Base-by-base conservation (phyloP, 768 basidiomycete species). In the Bullera alba region DNA sequence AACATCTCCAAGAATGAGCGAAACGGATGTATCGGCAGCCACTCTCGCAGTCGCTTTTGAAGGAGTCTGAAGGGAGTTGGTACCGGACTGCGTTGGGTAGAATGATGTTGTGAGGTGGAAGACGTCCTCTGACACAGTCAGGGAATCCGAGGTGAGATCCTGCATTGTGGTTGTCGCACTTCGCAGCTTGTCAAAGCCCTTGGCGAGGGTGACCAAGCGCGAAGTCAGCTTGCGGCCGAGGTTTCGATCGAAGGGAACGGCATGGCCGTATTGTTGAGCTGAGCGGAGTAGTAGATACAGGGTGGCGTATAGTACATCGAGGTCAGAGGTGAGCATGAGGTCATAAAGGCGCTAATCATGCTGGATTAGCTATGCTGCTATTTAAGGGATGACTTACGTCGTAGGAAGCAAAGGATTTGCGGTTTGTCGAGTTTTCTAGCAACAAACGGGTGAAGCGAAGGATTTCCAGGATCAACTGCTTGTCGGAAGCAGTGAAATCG, bases 391-490 rank as follows among this genome's bases (percentile, higher is more conserved):
- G 6, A 77, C 90, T 74, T 74, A 97, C 93, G 71, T 99, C 95
- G 73, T 95, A 99, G 3, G 90, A 93, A 53, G 81, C 83, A 75
- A 85, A 99, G 51, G 91, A 86, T 77, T 96, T 97, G 65, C 95
- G 78, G 70, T 93, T 97, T 34, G 95, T 99, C 41, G 91, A 93
- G 72, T 96, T 95, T 75, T 97, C 95, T 64, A 99, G 77, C 45
- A 99, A 75, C 32, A 97, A 75, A 55, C 87, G 80, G 75, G 90
- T 83, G 58, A 99, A 91, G 58, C 83, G 79, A 54, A 99, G 80
- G 58, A 99, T 84, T 69, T 86, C 83, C 55, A 83, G 81, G 12
- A 96, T 70, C 2, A 81, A 76, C 50, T 79, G 79, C 77, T 90
- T 92, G 22, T 83, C 83, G 36, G 76, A 72, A 0, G 84, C 81